phyloP scores from a whole-genome alignment of 306 rosid genomes.

The Carpinus fangiana region DNA sequence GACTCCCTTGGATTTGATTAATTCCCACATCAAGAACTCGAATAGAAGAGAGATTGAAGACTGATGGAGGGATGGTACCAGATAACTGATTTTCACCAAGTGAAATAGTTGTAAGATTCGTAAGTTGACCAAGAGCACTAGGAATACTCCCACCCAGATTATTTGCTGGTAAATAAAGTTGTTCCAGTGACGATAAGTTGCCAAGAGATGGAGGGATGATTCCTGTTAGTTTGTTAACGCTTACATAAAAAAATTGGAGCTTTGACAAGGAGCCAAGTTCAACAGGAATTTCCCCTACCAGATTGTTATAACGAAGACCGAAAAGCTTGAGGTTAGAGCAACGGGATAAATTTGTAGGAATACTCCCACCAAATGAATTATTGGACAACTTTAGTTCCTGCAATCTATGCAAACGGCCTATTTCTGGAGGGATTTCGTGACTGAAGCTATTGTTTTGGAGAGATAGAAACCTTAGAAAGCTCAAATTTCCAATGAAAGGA shows the following conservation, averaged over 20 bases:
- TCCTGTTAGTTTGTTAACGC: neutral
- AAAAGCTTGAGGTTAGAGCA: neutral
- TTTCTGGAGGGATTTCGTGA: neutral
- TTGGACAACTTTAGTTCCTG: accelerated
- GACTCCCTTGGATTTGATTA: neutral
- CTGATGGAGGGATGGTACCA: neutral
- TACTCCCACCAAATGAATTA: neutral
- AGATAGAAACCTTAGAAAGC: too few relatives aligned
- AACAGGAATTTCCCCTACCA: neutral
- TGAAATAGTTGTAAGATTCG: accelerated
- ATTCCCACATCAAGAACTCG: accelerated
- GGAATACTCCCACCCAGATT: neutral
- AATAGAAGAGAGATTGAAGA: neutral
- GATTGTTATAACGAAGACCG: accelerated
- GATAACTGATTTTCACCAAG: accelerated
- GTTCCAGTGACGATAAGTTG: neutral
- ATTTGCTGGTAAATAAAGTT: accelerated
- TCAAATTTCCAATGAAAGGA: neutral
- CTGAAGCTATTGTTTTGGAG: too few relatives aligned
- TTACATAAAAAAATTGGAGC: accelerated
- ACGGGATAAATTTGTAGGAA: neutral
- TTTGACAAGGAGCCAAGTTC: neutral
- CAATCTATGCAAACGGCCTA: neutral
- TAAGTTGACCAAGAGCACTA: neutral
- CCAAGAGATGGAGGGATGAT: neutral